A percentile compares a stretch with the other conserved stretches of the same genome.
Conservation (phyloP, 1,284 basidiomycete species). For the Ceratobasidium papillatum region DNA sequence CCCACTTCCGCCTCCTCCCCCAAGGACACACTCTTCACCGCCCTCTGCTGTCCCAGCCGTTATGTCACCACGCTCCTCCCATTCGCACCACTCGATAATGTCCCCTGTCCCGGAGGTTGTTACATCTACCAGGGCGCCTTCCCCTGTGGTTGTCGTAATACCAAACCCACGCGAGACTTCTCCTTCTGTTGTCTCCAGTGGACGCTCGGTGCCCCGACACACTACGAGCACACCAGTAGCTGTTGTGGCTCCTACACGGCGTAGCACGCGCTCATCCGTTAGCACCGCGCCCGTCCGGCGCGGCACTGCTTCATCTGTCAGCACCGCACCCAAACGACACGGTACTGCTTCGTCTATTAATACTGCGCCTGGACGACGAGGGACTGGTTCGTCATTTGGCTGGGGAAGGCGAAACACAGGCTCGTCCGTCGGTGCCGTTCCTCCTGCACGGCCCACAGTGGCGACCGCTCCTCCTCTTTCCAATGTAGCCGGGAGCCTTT, state of each 20-base stretch:
- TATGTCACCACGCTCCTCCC: slow-evolving; percentile 22
- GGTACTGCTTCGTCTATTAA: slow-evolving; percentile 9
- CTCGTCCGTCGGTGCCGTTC: not conserved
- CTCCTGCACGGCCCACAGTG: not conserved
- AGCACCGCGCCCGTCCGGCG: not conserved
- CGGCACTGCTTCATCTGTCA: not conserved
- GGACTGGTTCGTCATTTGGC: slow-evolving; percentile 10
- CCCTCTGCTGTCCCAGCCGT: slow-evolving; percentile 5
- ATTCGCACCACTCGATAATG: not conserved
- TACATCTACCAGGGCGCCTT: not conserved
- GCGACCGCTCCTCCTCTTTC: slow-evolving; percentile 3
- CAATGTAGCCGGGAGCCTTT: slow-evolving; percentile 8
- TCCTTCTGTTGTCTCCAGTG: not conserved
- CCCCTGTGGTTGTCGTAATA: not conserved
- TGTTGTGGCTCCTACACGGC: not conserved
- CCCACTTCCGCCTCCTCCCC: not conserved
- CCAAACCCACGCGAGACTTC: not conserved
- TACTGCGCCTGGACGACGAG: not conserved
- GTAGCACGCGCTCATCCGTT: not conserved
- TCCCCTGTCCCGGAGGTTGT: not conserved
- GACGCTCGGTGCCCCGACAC: not conserved
- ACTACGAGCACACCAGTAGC: not conserved
- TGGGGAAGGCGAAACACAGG: not conserved
- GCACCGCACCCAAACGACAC: not conserved
- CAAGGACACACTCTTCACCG: not conserved